Conservation (phyloP, 139 green algal genomes). For the Chlamydomonas sp. region DNA sequence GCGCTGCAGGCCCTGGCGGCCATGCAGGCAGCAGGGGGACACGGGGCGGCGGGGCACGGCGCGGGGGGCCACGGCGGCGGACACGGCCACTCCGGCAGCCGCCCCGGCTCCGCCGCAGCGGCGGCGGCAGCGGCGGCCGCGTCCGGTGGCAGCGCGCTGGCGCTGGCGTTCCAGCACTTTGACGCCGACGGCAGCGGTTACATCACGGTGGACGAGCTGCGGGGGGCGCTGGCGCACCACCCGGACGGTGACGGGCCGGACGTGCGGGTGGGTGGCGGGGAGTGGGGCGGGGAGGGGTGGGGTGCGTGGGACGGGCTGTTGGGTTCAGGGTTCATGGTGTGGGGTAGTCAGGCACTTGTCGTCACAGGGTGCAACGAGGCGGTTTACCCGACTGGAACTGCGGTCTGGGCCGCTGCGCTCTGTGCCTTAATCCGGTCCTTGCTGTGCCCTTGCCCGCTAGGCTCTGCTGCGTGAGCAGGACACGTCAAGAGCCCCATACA, state of each 20-base stretch:
- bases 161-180: constrained; percentile 47
- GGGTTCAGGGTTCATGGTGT: too few species aligned
- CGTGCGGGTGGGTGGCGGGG: neutral
- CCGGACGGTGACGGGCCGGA: constrained; percentile 18
- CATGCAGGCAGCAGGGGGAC: neutral
- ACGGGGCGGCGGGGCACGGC: neutral
- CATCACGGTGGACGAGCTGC: constrained; percentile 56
- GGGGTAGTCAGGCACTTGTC: too few species aligned
- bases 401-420: too few species aligned
- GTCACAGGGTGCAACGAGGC: too few species aligned
- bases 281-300: neutral
- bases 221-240: constrained; percentile 37
- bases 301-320: neutral
- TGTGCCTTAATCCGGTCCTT: too few species aligned
- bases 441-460: too few species aligned
- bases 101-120: neutral
- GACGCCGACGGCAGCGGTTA: constrained; percentile 56
- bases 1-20: neutral
- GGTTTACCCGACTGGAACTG: too few species aligned
- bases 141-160: neutral
- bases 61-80: neutral
- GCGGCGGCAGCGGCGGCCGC: neutral
- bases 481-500: too few species aligned
- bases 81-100: neutral
- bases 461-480: too few species aligned